These are phyloP conservation scores for Trebouxia sp. DNA, from an alignment of 139 green algal genomes.

Conservation along the genomic window DNA sequence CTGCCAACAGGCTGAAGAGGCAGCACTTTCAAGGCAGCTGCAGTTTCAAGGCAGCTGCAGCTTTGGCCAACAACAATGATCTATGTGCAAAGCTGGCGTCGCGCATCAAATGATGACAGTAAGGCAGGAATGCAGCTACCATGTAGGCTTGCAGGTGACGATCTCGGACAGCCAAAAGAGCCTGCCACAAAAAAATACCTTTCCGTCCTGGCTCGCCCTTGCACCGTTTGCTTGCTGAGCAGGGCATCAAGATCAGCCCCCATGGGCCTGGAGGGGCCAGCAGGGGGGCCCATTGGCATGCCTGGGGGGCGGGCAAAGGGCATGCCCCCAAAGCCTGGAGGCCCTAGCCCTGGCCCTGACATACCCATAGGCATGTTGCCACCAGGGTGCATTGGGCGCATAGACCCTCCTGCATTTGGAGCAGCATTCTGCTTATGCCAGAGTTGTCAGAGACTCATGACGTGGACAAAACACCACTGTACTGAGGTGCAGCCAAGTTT, in stretches of 20 bases:
- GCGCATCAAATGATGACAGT: too few relatives aligned
- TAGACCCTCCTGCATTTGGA: neutral
- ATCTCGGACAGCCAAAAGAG: too few relatives aligned
- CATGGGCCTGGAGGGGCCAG: neutral
- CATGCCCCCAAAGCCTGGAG: conserved; percentile 26
- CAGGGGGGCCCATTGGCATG: conserved; percentile 1
- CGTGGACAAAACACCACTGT: too few relatives aligned
- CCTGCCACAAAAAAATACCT: conserved; percentile 39
- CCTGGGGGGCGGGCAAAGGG: conserved; percentile 18
- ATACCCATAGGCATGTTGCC: conserved; percentile 26
- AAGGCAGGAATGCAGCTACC: too few relatives aligned
- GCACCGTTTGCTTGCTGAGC: conserved; percentile 37
- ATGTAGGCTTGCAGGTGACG: too few relatives aligned
- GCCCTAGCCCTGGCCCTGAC: neutral
- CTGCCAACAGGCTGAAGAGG: neutral
- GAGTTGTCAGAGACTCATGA: too few relatives aligned
- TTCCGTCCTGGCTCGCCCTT: conserved; percentile 38
- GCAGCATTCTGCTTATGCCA: too few relatives aligned
- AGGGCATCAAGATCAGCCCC: conserved; percentile 39
- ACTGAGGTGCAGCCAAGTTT: too few relatives aligned
- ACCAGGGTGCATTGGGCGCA: neutral
- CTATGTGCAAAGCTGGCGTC: neutral
- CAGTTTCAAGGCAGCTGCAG: neutral
- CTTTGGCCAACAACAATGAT: too few relatives aligned
- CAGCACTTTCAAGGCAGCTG: neutral